phyloP scores from a whole-genome alignment of 73 alveolate genomes.

The Tetrahymena thermophila region DNA sequence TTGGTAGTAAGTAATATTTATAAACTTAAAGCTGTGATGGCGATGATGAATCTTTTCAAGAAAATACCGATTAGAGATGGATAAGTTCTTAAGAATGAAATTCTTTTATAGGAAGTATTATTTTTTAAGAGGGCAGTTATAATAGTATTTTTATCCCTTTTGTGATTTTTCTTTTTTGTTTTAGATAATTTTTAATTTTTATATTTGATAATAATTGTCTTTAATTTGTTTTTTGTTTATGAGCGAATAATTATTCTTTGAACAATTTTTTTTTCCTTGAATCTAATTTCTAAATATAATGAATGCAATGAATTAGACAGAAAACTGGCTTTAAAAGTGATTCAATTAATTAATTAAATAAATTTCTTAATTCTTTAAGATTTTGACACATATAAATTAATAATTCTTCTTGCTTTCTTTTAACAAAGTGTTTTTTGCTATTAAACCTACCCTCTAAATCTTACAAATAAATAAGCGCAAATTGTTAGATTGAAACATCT shows the following conservation, averaged over 20 bases:
- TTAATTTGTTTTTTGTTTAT: not conserved
- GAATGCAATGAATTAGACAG: not conserved
- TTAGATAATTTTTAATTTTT: not conserved
- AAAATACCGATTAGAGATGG: not conserved
- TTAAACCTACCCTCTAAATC: not conserved
- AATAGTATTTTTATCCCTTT: not conserved
- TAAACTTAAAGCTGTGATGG: not conserved
- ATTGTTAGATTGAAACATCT: not conserved
- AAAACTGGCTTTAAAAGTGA: not conserved
- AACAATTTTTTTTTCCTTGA: not conserved
- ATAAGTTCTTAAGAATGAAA: not conserved
- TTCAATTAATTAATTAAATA: not conserved
- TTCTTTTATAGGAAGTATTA: not conserved
- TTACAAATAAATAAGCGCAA: not conserved
- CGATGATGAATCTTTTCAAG: not conserved
- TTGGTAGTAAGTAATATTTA: not conserved
- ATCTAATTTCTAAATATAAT: not conserved
- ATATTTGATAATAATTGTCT: not conserved
- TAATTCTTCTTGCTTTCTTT: not conserved
- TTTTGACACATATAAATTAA: not conserved
- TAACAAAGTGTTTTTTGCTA: not conserved
- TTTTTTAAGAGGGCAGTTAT: not conserved
- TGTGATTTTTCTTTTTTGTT: not conserved
- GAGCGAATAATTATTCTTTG: not conserved
- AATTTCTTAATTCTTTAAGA: not conserved